Base-by-base conservation (phyloP, 192 early-diverging fungal genomes). In the Gorgonomyces haynaldii region DNA sequence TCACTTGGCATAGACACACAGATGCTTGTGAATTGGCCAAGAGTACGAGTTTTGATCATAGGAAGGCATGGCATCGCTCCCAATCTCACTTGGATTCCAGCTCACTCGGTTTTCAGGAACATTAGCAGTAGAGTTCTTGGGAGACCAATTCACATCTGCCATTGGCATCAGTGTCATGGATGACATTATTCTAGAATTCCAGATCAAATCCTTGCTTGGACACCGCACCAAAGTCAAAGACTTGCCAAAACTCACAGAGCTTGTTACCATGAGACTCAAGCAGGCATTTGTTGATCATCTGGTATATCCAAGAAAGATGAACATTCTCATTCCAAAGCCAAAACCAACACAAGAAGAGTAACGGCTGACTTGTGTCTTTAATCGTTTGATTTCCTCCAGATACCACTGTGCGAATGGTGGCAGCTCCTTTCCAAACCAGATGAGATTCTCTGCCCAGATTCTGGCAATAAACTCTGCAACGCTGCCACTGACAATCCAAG, bases 141-240 rank as follows among this genome's bases (percentile, higher is more conserved):
- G 67, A 19, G 62, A 67, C 45, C 43, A 46, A 24, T 13, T 40
- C 26, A 17, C 23, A 49, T 21, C 22, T 34, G 4, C 23, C 32
- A 20, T 7, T 76, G 15, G 58, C 72, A 1, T 23, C 73, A 4
- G 66, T 1, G 53, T 78, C 19, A 20, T 74, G n/a, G 66, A 75
- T 17, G 61, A 77, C 44, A 65, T 68, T 48, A 20, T 52, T 2
- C 53, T 96, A 1, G 88, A 96, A 25, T 87, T 96, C 45, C 80
- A 86, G 30, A 83, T 94, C 1, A 78, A 83, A 35, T 91, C 91
- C 0, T 62, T 96, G 27, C 74, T 98, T 28, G 96, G 96, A 0
- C 89, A 91, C 58, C 78, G 88, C 52, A 91, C 96, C 21, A 98
- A 98, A 60, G 83, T 98, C 13, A 93, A 96, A 63, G 87, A 92